Evolutionary conservation across 2,329 filamentous ascomycete genomes (phyloP).

Genomic region (Fusarium denticulatum): DNA sequence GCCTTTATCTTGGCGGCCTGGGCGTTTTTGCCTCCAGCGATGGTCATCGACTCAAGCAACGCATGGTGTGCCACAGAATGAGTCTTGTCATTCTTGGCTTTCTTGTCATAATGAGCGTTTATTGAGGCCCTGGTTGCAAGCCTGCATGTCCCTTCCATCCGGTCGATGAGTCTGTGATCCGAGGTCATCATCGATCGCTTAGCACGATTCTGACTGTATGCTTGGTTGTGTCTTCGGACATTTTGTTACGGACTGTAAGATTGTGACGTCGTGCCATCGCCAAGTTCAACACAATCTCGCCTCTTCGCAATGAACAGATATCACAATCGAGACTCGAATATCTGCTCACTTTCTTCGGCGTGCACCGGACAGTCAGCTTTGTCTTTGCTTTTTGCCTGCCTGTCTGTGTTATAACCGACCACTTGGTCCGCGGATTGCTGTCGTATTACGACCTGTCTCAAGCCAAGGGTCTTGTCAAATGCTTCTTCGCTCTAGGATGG

Average conservation of each 20-base stretch:
- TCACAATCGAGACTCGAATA: neutral
- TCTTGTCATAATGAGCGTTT: slow-evolving; percentile 20
- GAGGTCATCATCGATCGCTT: slow-evolving; percentile 24
- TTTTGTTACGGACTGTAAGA: neutral
- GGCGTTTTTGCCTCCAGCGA: slow-evolving; percentile 25
- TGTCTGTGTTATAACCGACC: neutral
- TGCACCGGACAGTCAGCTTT: slow-evolving; percentile 4
- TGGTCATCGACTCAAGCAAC: slow-evolving; percentile 6
- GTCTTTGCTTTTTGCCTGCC: neutral
- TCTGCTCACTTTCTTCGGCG: neutral
- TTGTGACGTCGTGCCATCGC: slow-evolving; percentile 2
- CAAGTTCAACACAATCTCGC: neutral
- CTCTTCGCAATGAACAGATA: neutral
- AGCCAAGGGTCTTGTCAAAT: slow-evolving; percentile 37
- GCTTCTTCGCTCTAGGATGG: slow-evolving; percentile 25
- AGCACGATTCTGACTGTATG: neutral
- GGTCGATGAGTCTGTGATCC: slow-evolving; percentile 14
- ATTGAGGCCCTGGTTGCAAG: neutral
- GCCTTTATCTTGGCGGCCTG: slow-evolving; percentile 24
- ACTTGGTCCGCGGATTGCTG: neutral
- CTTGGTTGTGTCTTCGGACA: neutral
- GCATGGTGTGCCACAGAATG: slow-evolving; percentile 14
- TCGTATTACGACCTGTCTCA: slow-evolving; percentile 1
- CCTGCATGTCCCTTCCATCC: slow-evolving; percentile 20
- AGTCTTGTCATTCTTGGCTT: slow-evolving; percentile 21